Conservation (phyloP, 73 alveolate species). For the Symbiodinium natans region DNA sequence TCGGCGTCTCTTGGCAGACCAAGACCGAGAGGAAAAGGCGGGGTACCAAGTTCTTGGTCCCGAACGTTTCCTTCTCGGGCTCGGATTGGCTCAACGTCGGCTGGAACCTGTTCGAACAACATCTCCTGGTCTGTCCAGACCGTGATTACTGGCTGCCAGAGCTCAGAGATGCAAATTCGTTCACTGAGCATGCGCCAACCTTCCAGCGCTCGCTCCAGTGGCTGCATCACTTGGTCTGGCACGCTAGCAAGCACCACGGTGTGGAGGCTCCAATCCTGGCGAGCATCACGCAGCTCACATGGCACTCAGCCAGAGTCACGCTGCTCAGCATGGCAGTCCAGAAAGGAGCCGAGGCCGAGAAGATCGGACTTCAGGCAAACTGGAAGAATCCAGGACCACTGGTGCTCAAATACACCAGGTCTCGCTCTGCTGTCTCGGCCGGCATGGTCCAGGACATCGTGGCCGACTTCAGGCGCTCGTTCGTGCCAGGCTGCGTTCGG, state of each 20-base stretch:
- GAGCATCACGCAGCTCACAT: not conserved
- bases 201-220: not conserved
- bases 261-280: not conserved
- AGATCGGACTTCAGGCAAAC: not conserved
- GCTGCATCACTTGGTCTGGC: not conserved
- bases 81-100: not conserved
- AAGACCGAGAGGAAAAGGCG: not conserved
- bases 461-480: not conserved
- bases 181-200: not conserved
- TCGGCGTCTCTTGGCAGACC: conserved; percentile 34
- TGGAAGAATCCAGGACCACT: not conserved
- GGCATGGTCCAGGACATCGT: conserved; percentile 1
- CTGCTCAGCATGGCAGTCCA: not conserved
- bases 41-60: conserved; percentile 5
- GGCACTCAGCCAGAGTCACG: not conserved
- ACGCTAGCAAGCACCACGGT: not conserved
- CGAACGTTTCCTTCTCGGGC: not conserved
- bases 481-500: not conserved
- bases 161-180: too few relatives aligned
- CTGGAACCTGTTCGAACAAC: not conserved
- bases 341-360: not conserved
- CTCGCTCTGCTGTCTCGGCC: not conserved
- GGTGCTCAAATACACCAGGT: not conserved
- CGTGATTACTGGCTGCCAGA: too few relatives aligned
- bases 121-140: not conserved